Conservation (phyloP, 2,329 filamentous ascomycete species). For the Cladosporium sp. region DNA sequence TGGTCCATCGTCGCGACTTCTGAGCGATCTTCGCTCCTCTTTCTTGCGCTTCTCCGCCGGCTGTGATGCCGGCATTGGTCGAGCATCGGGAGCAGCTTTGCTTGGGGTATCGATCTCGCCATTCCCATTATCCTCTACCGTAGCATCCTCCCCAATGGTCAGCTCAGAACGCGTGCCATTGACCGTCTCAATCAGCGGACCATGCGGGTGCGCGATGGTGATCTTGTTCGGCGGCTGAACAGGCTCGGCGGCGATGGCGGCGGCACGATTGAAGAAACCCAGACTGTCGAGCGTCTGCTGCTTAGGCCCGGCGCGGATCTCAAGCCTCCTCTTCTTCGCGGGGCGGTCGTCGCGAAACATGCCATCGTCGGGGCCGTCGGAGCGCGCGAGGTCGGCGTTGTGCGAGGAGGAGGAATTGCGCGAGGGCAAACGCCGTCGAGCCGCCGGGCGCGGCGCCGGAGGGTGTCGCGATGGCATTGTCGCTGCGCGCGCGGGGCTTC, state of each 20-base stretch:
- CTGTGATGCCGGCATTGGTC: slow-evolving; percentile 18
- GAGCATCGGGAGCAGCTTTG: not conserved
- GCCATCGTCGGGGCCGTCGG: slow-evolving; percentile 2
- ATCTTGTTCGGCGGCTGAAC: slow-evolving; percentile 37
- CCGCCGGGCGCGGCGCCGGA: not conserved
- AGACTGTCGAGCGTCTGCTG: slow-evolving; percentile 17
- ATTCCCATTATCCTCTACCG: slow-evolving; percentile 9
- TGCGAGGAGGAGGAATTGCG: not conserved
- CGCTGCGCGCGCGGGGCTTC: not conserved
- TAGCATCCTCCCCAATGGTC: slow-evolving; percentile 28
- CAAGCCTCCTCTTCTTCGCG: slow-evolving; percentile 25
- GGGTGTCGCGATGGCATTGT: slow-evolving; percentile 4
- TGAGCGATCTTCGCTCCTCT: slow-evolving; percentile 67
- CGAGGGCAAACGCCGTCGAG: not conserved
- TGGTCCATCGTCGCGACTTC: slow-evolving; percentile 75
- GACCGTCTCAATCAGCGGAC: slow-evolving; percentile 35
- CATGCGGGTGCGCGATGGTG: slow-evolving; percentile 38
- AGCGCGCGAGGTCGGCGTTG: not conserved
- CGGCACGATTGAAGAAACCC: slow-evolving; percentile 21
- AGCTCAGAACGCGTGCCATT: slow-evolving; percentile 37
- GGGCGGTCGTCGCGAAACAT: slow-evolving; percentile 19
- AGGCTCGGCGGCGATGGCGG: slow-evolving; percentile 7
- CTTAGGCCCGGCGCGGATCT: slow-evolving; percentile 17
- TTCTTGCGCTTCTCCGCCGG: slow-evolving; percentile 22
- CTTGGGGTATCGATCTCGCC: slow-evolving; percentile 5